Base-by-base conservation (phyloP, 768 basidiomycete genomes). In the Aureoboletus auriporus region DNA sequence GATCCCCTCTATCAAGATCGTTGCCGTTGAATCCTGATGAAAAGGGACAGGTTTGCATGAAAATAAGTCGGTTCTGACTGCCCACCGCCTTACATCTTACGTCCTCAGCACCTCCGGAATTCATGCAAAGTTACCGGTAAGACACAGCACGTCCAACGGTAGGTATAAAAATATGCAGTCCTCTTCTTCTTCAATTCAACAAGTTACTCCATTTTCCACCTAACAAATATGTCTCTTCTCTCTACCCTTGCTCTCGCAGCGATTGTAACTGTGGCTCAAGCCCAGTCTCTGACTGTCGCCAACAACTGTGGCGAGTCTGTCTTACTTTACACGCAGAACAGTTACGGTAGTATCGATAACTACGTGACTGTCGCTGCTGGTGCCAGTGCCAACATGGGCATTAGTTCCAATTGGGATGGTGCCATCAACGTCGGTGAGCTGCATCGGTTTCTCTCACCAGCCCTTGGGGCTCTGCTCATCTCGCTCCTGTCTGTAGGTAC, bases 341-440 rank as follows among this genome's bases (percentile, higher is more conserved):
- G 66, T 45, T 66, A 29, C 12, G 66, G 66, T 26, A 39, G 20
- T 28, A 57, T 67, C 39, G 7, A 27, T 2, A 69, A 64, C 56
- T 44, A 68, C 33, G 52, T 69, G 34, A 55, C 40, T 28, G 47
- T 67, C 16, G 49, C 31, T 33, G 47, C 51, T 26, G 66, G 60
- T 16, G 55, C 46, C 16, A 62, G 52, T 29, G 14, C 29, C 33
- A 57, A 69, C 58, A 6, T 65, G 53, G 64, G 58, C 30, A 65
- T 65, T 9, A 67, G 61, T 35, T 55, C 59, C 40, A 46, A 66
- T 56, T 65, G 64, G 64, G 64, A 61, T 6, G 64, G 66, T 37
- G 56, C 63, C 20, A 9, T 65, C 42, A 68, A 65, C 31, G 59
- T 61, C 33, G 64, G 64, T 65, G 41, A 47, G 65, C 20, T 4